A percentile compares a stretch with the other conserved stretches of the same genome.
Conservation (phyloP, 23 red algal genomes). For the Gracilaria domingensis region DNA sequence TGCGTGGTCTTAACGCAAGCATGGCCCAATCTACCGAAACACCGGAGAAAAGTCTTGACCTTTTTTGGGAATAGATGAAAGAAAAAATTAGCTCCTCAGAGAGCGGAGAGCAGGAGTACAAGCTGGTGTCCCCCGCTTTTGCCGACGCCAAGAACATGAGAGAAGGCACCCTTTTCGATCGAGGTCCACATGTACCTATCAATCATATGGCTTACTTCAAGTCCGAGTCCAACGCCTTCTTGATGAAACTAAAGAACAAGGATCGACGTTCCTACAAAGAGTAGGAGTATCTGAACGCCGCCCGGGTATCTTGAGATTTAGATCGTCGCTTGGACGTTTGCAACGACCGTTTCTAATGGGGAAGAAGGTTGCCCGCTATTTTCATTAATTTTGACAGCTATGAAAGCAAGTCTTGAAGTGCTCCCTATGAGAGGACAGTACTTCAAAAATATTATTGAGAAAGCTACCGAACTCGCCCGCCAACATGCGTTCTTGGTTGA, state of each 20-base stretch:
- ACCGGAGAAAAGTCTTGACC: no score
- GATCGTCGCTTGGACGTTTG: not conserved
- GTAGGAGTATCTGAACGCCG: constrained; percentile 32
- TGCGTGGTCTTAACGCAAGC: no score
- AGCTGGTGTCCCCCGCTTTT: no score
- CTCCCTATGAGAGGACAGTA: not conserved
- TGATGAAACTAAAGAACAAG: not conserved
- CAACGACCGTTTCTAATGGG: no score
- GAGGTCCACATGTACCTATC: constrained; percentile 32
- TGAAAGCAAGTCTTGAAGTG: not conserved
- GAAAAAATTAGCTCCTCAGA: no score
- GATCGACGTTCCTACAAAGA: constrained; percentile 31
- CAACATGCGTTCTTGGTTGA: not conserved
- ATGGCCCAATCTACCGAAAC: no score
- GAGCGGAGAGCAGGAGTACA: no score
- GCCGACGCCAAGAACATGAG: not conserved
- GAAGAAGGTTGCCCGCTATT: no score
- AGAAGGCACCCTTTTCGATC: constrained; percentile 3
- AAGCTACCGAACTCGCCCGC: not conserved
- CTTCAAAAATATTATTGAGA: not conserved
- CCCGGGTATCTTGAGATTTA: not conserved
- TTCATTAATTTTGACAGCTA: no score
- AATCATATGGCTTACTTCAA: constrained; percentile 44
- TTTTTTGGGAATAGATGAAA: no score
- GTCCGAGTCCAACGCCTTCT: constrained; percentile 6